Percentiles rank a stretch among this genome's conserved stretches.
Evolutionary conservation across 1,139 yeast species (phyloP).

Genomic region (Suzukiozyma palmioleophila): DNA sequence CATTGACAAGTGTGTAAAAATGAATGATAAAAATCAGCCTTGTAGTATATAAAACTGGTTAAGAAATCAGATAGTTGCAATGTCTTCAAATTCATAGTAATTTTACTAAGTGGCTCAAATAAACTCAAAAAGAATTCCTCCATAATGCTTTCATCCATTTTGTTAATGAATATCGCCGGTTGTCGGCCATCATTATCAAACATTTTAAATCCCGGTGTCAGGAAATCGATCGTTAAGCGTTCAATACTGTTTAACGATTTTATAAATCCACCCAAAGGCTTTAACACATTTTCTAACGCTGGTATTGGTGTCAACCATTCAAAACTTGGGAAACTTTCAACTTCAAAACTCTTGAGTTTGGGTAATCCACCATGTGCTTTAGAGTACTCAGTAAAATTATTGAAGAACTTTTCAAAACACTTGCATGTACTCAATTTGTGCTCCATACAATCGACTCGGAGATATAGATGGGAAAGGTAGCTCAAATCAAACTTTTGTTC

Average conservation of each 20-base stretch:
- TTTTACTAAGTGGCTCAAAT: constrained; percentile 11
- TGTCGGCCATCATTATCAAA: constrained; percentile 30
- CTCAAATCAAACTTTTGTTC: constrained; percentile 24
- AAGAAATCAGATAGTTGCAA: constrained; percentile 35
- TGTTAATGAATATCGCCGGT: constrained; percentile 27
- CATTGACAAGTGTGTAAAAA: constrained; percentile 36
- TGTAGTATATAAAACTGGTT: constrained; percentile 36
- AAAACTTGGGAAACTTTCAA: constrained; percentile 31
- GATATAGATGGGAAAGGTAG: constrained; percentile 19
- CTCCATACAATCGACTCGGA: constrained; percentile 33
- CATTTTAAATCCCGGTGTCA: constrained; percentile 40
- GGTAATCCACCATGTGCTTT: constrained; percentile 25
- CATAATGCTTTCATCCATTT: constrained; percentile 32
- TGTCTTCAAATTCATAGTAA: constrained; percentile 18
- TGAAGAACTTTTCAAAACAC: constrained; percentile 30
- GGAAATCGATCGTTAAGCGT: constrained; percentile 29
- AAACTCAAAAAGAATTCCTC: constrained; percentile 34
- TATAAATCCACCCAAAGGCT: constrained; percentile 31
- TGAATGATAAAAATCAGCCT: constrained; percentile 34
- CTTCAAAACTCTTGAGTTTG: constrained; percentile 25
- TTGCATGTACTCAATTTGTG: constrained; percentile 21
- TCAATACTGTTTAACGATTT: constrained; percentile 19
- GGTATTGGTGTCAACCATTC: constrained; percentile 41
- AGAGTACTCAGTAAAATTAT: constrained; percentile 22
- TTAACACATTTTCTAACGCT: constrained; percentile 26